Conservation (phyloP, 192 early-diverging fungal species). For the Entomortierella parvispora region DNA sequence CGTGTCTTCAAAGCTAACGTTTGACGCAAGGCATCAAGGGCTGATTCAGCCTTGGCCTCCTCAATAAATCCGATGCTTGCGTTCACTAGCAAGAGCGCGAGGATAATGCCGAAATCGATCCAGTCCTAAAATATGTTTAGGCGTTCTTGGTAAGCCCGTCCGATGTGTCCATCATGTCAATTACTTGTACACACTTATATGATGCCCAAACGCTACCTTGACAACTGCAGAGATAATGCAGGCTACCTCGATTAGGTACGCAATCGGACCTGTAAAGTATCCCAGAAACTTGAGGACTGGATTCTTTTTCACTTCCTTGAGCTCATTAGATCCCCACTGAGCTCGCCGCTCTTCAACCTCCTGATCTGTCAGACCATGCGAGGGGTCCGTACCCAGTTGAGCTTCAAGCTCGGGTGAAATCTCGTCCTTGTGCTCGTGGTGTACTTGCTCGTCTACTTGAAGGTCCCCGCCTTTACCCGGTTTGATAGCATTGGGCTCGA, state of each 20-base stretch:
- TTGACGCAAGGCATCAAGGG: constrained; percentile 77
- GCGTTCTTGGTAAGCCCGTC: constrained; percentile 4
- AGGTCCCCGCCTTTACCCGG: no score
- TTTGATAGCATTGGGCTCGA: no score
- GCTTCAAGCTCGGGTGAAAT: constrained; percentile 66
- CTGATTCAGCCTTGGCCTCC: no score
- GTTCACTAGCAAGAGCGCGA: no score
- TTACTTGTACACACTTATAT: background rate
- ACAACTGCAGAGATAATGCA: constrained; percentile 51
- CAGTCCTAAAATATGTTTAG: constrained; percentile 66
- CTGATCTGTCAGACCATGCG: constrained; percentile 65
- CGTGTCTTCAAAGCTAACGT: constrained; percentile 72
- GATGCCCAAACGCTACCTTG: constrained; percentile 20
- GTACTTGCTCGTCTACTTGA: no score
- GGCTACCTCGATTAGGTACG: constrained; percentile 69
- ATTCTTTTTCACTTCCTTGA: constrained; percentile 56
- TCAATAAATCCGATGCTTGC: no score
- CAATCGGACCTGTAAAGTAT: constrained; percentile 70
- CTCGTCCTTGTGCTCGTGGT: no score
- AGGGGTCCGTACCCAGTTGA: constrained; percentile 68
- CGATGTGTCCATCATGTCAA: background rate
- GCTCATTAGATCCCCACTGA: no score
- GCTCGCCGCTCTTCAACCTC: constrained; percentile 65
- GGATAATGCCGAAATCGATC: constrained; percentile 68
- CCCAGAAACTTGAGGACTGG: constrained; percentile 57